Base-by-base conservation (phyloP, 331 rosid species). In the Spiraea crenata region DNA sequence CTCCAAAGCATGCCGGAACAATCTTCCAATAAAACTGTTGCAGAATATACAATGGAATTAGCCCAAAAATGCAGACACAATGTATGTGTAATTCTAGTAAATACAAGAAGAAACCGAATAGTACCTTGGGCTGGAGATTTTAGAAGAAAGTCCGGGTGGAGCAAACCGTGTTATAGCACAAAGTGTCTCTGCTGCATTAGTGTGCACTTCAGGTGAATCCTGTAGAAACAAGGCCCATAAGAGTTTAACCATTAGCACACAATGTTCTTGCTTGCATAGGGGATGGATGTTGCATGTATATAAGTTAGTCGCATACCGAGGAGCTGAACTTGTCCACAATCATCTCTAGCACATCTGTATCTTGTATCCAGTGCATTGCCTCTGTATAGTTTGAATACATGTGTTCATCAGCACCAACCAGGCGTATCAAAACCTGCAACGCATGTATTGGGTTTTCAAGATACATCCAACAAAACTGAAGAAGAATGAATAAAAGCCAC, bases 321-420 rank as follows among this genome's bases (percentile, higher is more conserved):
- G 96, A 88, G 74, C 92, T 95, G 79, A 95, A 89, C 84, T 91
- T 91, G 83, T 91, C 98, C 74, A 85, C 96, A 78, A 95, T 95
- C 99, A 95, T 89, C 89, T 95, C 99, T 62, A 95, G 87, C 76
- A 95, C 90, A 79, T 86, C 84, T 10, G 89, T 85, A 34, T 86
- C 92, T 86, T 89, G 96, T 56, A 91, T 91, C 99, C 99, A 95
- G 74, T 88, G 87, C 96, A 95, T 86, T 47, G 89, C 86, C 76
- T 95, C 98, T 45, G 67, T 79, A 71, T 89, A 83, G 84, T 85
- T 91, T 74, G 87, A 72, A 72, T 91, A 95, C 85, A 95, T 87
- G 70, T 91, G 98, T 83, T 91, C 99, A 76, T 95, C 99, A 25
- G 99, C 98, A 75, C 98, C 98, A 78, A 95, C 85, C 82, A 95